Evolutionary conservation across 495 filamentous ascomycete genomes (phyloP).

Genomic region (Aspergillus ostianus): DNA sequence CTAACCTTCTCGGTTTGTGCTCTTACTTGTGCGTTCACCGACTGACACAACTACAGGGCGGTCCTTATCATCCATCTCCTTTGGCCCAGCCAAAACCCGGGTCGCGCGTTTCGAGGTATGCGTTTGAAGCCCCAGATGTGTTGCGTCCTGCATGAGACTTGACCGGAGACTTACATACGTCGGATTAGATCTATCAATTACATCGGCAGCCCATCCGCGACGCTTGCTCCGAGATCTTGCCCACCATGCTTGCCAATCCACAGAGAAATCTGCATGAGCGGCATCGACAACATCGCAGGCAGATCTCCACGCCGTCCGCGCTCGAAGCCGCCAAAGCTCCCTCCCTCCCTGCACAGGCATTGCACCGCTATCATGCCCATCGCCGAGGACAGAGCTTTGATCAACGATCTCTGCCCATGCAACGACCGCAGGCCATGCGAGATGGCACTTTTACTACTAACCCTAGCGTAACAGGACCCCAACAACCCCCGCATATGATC

Average conservation of each 20-base stretch:
- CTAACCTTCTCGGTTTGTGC: constrained; percentile 21
- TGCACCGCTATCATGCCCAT: constrained; percentile 56
- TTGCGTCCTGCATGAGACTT: neutral
- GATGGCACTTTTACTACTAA: constrained; percentile 60
- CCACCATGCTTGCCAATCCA: constrained; percentile 75
- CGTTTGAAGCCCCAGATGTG: constrained; percentile 3
- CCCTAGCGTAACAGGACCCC: constrained; percentile 58
- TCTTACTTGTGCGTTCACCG: constrained; percentile 26
- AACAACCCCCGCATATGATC: constrained; percentile 54
- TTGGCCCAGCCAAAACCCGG: constrained; percentile 22
- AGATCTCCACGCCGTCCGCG: constrained; percentile 79
- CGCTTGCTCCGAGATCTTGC: constrained; percentile 12
- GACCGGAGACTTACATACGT: constrained; percentile 13
- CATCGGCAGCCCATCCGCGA: constrained; percentile 16
- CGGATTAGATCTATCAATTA: constrained; percentile 20
- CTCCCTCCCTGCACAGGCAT: constrained; percentile 55
- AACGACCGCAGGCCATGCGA: constrained; percentile 41
- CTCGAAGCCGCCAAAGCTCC: constrained; percentile 67
- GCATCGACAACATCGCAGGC: constrained; percentile 77
- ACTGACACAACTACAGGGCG: constrained; percentile 41
- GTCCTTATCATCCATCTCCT: constrained; percentile 20
- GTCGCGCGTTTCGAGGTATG: constrained; percentile 25
- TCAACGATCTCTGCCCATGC: constrained; percentile 54
- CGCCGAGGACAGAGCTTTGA: constrained; percentile 79
- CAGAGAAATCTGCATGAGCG: constrained; percentile 63